Evolutionary conservation across 257 asterid genomes (phyloP).

Genomic region (Striga asiatica): DNA sequence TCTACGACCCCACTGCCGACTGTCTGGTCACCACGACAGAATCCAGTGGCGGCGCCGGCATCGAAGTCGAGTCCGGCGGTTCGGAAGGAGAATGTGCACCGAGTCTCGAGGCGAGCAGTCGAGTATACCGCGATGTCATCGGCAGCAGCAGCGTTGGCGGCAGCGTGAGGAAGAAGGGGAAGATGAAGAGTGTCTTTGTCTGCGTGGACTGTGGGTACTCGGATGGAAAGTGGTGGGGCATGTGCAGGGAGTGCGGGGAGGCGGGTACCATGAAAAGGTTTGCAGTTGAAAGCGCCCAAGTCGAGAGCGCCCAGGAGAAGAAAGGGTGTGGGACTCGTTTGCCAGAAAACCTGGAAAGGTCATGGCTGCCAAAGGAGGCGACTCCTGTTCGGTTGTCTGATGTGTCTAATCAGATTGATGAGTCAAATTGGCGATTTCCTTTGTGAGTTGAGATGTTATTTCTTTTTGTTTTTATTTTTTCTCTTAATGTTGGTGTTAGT

Average conservation of each 20-base stretch:
- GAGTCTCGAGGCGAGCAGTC: slow-evolving; percentile 22
- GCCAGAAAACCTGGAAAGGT: slow-evolving; percentile 36
- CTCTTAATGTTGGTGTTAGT: no score
- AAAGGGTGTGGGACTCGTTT: slow-evolving; percentile 41
- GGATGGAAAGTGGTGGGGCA: slow-evolving; percentile 97
- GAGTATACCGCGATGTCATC: slow-evolving; percentile 41
- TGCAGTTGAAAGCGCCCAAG: slow-evolving; percentile 20
- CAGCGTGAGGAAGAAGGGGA: slow-evolving; percentile 46
- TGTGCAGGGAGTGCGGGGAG: slow-evolving; percentile 55
- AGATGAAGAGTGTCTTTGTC: slow-evolving; percentile 47
- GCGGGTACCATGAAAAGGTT: slow-evolving; percentile 60
- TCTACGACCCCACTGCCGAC: slow-evolving; percentile 47
- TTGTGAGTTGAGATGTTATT: slow-evolving; percentile 35
- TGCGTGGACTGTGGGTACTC: slow-evolving; percentile 74
- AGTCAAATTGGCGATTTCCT: slow-evolving; percentile 60
- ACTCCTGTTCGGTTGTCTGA: slow-evolving; percentile 55
- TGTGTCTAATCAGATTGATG: slow-evolving; percentile 42
- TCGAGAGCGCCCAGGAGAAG: slow-evolving; percentile 26
- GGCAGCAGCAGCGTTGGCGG: slow-evolving; percentile 32
- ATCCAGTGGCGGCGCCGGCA: not conserved
- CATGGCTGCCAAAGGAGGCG: slow-evolving; percentile 55
- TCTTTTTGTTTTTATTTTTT: not conserved
- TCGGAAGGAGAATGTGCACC: slow-evolving; percentile 15
- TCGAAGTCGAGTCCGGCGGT: slow-evolving; percentile 11
- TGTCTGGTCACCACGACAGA: slow-evolving; percentile 31